Evolutionary conservation across 2,329 filamentous ascomycete species (phyloP).

Genomic region (Chaetomium sp.): DNA sequence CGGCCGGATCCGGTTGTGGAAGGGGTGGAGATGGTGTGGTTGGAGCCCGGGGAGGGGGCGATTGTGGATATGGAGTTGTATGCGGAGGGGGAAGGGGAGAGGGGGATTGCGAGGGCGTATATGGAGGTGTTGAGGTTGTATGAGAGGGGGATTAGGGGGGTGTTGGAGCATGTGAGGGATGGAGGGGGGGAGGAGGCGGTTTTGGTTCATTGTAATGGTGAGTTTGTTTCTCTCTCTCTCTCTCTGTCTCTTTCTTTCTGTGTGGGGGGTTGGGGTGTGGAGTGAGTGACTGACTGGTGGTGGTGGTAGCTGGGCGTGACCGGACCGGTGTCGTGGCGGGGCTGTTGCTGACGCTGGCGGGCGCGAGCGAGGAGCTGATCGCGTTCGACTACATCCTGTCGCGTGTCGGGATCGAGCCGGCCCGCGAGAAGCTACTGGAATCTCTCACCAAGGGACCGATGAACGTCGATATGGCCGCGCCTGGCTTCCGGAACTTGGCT

Average conservation of each 20-base stretch:
- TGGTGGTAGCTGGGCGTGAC: constrained; percentile 53
- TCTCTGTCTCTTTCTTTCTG: background rate
- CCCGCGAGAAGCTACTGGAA: constrained; percentile 50
- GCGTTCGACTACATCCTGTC: constrained; percentile 57
- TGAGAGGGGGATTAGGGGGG: constrained; percentile 43
- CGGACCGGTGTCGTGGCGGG: constrained; percentile 56
- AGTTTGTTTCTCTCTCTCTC: constrained; percentile 29
- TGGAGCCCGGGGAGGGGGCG: constrained; percentile 42
- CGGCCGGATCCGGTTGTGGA: constrained; percentile 49
- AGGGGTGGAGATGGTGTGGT: constrained; percentile 52
- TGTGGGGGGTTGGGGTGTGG: background rate
- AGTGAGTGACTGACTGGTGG: background rate
- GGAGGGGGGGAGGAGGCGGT: constrained; percentile 46
- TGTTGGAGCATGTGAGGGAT: constrained; percentile 54
- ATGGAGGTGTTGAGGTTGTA: constrained; percentile 50
- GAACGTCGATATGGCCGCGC: constrained; percentile 41
- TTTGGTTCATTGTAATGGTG: constrained; percentile 59
- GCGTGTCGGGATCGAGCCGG: constrained; percentile 55
- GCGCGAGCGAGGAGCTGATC: constrained; percentile 47
- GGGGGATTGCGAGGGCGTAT: constrained; percentile 52
- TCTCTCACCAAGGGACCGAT: constrained; percentile 46
- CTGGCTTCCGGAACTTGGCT: constrained; percentile 54
- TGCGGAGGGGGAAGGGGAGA: constrained; percentile 48
- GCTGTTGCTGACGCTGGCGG: constrained; percentile 54
- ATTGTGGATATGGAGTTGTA: constrained; percentile 47